phyloP scores from a whole-genome alignment of 805 yeast species.

The Candida railenensis region DNA sequence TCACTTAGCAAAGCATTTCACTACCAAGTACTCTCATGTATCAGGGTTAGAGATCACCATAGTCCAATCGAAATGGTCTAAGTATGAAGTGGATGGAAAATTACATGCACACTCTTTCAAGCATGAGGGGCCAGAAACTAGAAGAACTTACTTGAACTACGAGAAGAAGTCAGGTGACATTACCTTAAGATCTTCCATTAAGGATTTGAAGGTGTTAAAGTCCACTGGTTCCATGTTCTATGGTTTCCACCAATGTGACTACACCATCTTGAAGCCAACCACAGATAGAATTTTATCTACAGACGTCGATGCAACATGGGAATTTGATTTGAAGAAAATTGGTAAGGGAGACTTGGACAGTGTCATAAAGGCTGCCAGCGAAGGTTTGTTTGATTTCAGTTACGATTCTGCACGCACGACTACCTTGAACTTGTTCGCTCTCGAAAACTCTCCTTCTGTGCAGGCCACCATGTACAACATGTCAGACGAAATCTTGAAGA shows the following conservation, averaged over 20 bases:
- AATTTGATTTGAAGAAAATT: conserved; percentile 51
- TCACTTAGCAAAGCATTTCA: conserved; percentile 77
- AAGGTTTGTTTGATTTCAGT: conserved; percentile 64
- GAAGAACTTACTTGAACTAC: conserved; percentile 56
- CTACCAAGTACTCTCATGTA: conserved; percentile 73
- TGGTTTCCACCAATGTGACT: conserved; percentile 83
- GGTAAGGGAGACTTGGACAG: conserved; percentile 43
- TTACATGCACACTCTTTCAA: conserved; percentile 80
- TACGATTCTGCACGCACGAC: conserved; percentile 61
- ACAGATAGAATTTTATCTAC: conserved; percentile 85
- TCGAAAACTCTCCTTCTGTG: conserved; percentile 88
- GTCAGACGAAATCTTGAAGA: conserved; percentile 67
- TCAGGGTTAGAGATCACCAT: conserved; percentile 67
- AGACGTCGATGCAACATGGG: conserved; percentile 75
- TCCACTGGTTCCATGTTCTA: conserved; percentile 92
- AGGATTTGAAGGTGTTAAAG: conserved; percentile 81
- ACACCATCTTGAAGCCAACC: conserved; percentile 83
- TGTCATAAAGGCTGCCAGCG: conserved; percentile 51
- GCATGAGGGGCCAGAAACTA: conserved; percentile 81
- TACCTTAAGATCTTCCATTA: conserved; percentile 63
- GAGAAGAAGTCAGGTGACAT: conserved; percentile 50
- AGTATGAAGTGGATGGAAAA: conserved; percentile 71
- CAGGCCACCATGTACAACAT: conserved; percentile 97
- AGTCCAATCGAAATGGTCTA: conserved; percentile 77
- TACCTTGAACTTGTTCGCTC: conserved; percentile 77